These are phyloP conservation scores for Datura wrightii DNA, from an alignment of 257 asterid species.

Conservation along the genomic window DNA sequence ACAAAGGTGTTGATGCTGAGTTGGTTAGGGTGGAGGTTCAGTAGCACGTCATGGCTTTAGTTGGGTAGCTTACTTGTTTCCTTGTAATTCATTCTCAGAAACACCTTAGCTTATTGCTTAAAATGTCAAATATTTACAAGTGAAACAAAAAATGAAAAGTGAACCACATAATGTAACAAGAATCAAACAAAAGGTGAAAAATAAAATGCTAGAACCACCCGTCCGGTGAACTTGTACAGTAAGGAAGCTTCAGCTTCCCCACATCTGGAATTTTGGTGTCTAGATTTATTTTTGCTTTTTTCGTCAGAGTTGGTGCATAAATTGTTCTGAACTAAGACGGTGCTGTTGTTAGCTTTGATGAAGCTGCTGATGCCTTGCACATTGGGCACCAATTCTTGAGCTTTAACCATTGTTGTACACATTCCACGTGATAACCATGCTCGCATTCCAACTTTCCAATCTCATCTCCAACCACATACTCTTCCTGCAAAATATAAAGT, in stretches of 20 bases:
- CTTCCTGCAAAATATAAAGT: conserved; percentile 62
- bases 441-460: conserved; percentile 67
- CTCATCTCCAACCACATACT: conserved; percentile 68
- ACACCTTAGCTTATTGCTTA: not conserved
- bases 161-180: not conserved
- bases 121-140: not conserved
- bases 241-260: conserved; percentile 1
- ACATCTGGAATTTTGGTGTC: not conserved
- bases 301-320: not conserved
- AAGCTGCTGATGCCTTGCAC: conserved; percentile 72
- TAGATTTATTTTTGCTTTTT: not conserved
- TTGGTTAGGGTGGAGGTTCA: not conserved
- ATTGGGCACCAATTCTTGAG: conserved; percentile 95
- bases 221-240: not conserved
- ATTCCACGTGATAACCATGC: conserved; percentile 66
- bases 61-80: not conserved
- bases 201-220: not conserved
- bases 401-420: conserved; percentile 78
- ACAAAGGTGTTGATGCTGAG: not conserved
- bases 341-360: conserved; percentile 30
- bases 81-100: not conserved
- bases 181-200: not conserved
- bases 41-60: not conserved
- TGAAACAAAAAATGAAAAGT: not conserved
- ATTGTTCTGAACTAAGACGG: conserved; percentile 19